Percentiles rank a stretch among this genome's conserved stretches.
Evolutionary conservation across 768 basidiomycete genomes (phyloP).

Genomic region (Rhodotorula taiwanensis): DNA sequence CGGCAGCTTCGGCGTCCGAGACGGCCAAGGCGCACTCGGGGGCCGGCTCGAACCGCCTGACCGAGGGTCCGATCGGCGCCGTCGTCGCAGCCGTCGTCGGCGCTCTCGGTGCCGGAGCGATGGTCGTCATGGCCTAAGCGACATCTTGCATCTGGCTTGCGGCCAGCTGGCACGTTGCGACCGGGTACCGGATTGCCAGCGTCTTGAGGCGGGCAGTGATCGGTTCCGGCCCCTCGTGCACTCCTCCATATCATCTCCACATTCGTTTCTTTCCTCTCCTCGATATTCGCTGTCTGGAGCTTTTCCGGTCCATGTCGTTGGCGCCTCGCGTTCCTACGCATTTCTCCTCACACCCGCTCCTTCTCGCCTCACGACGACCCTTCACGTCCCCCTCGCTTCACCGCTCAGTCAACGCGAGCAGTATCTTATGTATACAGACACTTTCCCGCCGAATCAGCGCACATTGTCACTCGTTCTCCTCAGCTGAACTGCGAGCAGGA

Average conservation of each 20-base stretch:
- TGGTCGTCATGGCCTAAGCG: background rate
- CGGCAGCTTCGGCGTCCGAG: background rate
- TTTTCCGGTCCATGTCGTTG: background rate
- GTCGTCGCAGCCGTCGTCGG: slow-evolving; percentile 3
- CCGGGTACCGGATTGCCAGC: no score
- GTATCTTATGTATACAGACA: background rate
- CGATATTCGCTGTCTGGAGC: no score
- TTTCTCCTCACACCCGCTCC: no score
- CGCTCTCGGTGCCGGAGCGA: background rate
- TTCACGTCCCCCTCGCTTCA: background rate
- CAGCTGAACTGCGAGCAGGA: background rate
- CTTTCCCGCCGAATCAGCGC: background rate
- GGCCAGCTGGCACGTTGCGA: no score
- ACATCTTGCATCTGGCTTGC: background rate
- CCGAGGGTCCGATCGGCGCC: background rate
- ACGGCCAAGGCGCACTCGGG: background rate
- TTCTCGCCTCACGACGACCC: background rate
- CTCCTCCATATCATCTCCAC: no score
- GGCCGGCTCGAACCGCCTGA: background rate
- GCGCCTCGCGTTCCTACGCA: background rate
- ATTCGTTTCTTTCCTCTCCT: background rate
- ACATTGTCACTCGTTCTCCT: background rate
- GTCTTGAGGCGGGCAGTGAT: no score
- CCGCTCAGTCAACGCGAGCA: no score
- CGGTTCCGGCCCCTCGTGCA: no score